These are phyloP conservation scores for Clonostachys chloroleuca DNA, from an alignment of 2,329 filamentous ascomycete species.

Conservation along the genomic window DNA sequence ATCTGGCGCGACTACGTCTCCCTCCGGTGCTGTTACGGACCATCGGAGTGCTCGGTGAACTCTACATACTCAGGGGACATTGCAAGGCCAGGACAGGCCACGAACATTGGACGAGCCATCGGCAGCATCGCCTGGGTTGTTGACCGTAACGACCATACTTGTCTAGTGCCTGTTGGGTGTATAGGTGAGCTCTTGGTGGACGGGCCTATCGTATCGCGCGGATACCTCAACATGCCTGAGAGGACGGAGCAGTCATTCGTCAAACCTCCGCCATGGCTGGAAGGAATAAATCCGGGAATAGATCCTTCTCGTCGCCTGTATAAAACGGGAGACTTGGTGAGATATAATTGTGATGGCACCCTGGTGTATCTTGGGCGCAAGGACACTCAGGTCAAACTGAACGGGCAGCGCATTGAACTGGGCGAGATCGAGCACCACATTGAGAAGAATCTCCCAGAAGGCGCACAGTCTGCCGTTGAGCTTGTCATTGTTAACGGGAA, in stretches of 20 bases:
- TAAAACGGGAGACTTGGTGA: slow-evolving; percentile 5
- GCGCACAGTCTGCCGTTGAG: slow-evolving; percentile 1
- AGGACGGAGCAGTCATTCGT: slow-evolving; percentile 21
- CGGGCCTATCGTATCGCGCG: slow-evolving; percentile 39
- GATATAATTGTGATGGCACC: background rate
- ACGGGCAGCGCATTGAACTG: slow-evolving; percentile 45
- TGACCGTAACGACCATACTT: slow-evolving; percentile 10
- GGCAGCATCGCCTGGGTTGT: slow-evolving; percentile 13
- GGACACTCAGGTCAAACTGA: slow-evolving; percentile 39
- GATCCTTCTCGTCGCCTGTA: slow-evolving; percentile 25
- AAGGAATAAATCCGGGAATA: background rate
- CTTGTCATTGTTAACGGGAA: slow-evolving; percentile 1
- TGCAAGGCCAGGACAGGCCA: slow-evolving; percentile 2
- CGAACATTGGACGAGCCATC: slow-evolving; percentile 3
- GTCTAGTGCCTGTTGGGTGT: slow-evolving; percentile 13
- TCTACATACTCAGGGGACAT: slow-evolving; percentile 2
- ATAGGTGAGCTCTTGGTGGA: slow-evolving; percentile 39
- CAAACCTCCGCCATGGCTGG: slow-evolving; percentile 28
- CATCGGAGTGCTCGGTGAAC: slow-evolving; percentile 6
- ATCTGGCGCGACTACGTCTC: slow-evolving; percentile 2
- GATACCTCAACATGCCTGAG: slow-evolving; percentile 35
- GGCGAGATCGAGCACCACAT: slow-evolving; percentile 5
- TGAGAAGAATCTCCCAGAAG: background rate
- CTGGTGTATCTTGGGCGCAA: background rate
- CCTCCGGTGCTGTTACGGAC: slow-evolving; percentile 4